Base-by-base conservation (phyloP, 1,139 yeast genomes). In the Pichia sp. region DNA sequence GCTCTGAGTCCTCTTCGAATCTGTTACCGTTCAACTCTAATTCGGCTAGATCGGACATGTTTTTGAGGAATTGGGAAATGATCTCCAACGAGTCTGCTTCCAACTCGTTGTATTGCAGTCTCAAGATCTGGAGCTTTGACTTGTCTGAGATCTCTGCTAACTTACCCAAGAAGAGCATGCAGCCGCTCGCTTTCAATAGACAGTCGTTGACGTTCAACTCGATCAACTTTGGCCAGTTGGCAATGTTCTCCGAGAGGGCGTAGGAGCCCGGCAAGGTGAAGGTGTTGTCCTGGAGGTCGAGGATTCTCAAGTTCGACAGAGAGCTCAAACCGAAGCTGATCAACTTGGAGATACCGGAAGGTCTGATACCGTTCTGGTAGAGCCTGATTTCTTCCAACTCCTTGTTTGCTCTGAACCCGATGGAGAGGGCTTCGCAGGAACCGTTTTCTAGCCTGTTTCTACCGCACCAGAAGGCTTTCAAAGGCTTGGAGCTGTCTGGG, bases 361-460 rank as follows among this genome's bases (percentile, higher is more conserved):
- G 98, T 73, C 99, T 85, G 60, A 93, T 93, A 67, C 99, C 99
- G 69, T 93, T 93, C 73, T 93, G 99, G 67, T 90, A 92, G 64
- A 93, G 78, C 68, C 88, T 83, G 44, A 93, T 84, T 57, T 80
- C 85, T 70, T 85, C 78, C 67, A 95, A 77, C 9, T 61, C 55
- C 46, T 79, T 77, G 69, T 93, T 97, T 55, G 87, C 85, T 67
- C 83, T 82, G 62, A 87, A 79, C 47, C 92, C 93, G 50, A 87
- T 75, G 1, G 96, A 81, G 65, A 93, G 76, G 67, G 86, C 86
- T 63, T 84, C 80, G 74, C 85, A 81, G 10, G 97, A 90, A 2
- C 98, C 99, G 71, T 91, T 91, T 70, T 93, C 99, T 62, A 93
- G 80, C 71, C 99, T 85, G 73, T 93, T 93, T 74, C 99, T 83